Evolutionary conservation across 148 eudicot species (phyloP).

Genomic region (Vaccinium myrtillus): DNA sequence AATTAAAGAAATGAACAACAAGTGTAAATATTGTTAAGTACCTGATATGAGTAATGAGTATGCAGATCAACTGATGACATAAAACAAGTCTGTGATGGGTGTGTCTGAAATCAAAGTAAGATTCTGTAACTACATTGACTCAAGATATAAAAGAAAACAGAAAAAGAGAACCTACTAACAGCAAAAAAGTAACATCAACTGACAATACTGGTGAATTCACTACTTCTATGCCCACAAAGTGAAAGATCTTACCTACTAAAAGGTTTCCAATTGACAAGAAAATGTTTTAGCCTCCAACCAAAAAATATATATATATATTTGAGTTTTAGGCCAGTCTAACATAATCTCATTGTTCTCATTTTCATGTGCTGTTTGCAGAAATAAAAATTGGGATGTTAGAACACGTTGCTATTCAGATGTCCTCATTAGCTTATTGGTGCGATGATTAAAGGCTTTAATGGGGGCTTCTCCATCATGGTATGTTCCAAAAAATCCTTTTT

Average conservation of each 20-base stretch:
- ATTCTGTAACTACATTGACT: constrained; percentile 15
- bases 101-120: constrained; percentile 62
- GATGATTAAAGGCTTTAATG: no score
- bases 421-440: not conserved
- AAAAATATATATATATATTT: not conserved
- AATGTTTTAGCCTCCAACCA: not conserved
- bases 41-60: constrained; percentile 99
- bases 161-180: not conserved
- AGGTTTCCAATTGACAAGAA: constrained; percentile 1
- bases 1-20: not conserved
- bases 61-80: constrained; percentile 99
- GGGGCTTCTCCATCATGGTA: not conserved
- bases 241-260: not conserved
- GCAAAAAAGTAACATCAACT: not conserved
- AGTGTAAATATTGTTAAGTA: constrained; percentile 20
- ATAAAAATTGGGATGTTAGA: not conserved
- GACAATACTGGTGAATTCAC: not conserved
- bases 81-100: constrained; percentile 97
- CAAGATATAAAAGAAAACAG: not conserved
- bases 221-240: constrained; percentile 4
- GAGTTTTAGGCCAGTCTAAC: constrained; percentile 7
- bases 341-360: not conserved
- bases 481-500: not conserved
- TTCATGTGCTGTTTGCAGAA: not conserved
- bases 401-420: not conserved